A percentile compares a stretch with the other conserved stretches of the same genome.
Conservation (phyloP, 352 stramenopile genomes). For the Pythium guiyangense region DNA sequence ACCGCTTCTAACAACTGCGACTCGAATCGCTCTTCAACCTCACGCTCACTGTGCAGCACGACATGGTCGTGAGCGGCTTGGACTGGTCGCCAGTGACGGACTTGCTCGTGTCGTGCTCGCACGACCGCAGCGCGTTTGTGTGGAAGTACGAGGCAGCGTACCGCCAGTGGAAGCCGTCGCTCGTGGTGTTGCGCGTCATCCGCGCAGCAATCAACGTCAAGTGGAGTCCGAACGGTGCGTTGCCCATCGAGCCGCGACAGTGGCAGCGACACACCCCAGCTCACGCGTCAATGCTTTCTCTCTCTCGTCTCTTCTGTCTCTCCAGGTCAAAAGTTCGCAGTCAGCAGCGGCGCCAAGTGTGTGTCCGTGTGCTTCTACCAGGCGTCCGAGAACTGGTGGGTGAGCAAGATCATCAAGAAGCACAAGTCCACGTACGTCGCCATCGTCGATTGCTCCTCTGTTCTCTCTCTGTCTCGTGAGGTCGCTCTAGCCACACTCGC, state of each 20-base stretch:
- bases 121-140: constrained; percentile 94
- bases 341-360: constrained; percentile 90
- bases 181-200: constrained; percentile 91
- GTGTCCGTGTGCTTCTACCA: constrained; percentile 94
- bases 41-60: constrained; percentile 52
- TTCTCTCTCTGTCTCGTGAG: background rate
- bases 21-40: background rate
- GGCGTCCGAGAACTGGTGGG: constrained; percentile 92
- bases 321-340: constrained; percentile 90
- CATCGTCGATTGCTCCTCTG: constrained; percentile 1
- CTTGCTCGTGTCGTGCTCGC: constrained; percentile 93
- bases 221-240: constrained; percentile 88
- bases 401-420: constrained; percentile 96
- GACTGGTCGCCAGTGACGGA: constrained; percentile 93
- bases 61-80: constrained; percentile 91
- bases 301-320: too few relatives aligned
- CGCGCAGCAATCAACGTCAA: constrained; percentile 91
- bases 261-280: too few relatives aligned
- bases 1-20: background rate
- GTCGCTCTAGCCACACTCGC: background rate
- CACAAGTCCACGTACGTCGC: constrained; percentile 92
- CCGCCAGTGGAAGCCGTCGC: constrained; percentile 88
- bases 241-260: too few relatives aligned
- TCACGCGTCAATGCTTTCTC: too few relatives aligned
- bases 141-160: constrained; percentile 89